These are phyloP conservation scores for Lepidium sativum DNA, from an alignment of 345 rosid genomes.

Conservation along the genomic window DNA sequence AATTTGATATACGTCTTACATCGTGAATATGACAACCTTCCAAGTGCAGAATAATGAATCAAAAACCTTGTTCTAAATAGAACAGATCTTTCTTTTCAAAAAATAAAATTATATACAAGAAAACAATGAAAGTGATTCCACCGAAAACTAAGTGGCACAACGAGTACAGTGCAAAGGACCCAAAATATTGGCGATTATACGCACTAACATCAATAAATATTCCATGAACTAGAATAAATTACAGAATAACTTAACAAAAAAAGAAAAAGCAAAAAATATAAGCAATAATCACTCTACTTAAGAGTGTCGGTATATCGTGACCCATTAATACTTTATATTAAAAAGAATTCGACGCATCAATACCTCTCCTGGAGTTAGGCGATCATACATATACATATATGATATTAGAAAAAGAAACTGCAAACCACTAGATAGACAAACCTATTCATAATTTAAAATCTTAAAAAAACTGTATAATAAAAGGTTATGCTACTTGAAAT, in stretches of 20 bases:
- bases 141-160: constrained; percentile 17
- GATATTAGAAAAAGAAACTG: too few species aligned
- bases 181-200: constrained; percentile 23
- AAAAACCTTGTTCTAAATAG: neutral
- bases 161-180: constrained; percentile 11
- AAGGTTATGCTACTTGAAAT: too few species aligned
- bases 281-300: constrained; percentile 17
- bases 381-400: too few species aligned
- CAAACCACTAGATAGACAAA: too few species aligned
- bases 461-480: too few species aligned
- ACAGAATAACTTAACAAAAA: neutral
- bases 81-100: neutral
- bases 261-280: constrained; percentile 15
- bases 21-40: neutral
- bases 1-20: neutral
- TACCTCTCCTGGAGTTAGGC: constrained; percentile 21
- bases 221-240: constrained; percentile 12
- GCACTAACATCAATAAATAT: constrained; percentile 21
- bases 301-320: constrained; percentile 14
- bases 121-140: constrained; percentile 19
- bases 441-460: too few species aligned
- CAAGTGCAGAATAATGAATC: constrained; percentile 6
- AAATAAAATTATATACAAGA: constrained; percentile 13
- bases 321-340: constrained; percentile 2
- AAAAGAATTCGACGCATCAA: constrained; percentile 4